Percentiles rank a stretch among this genome's conserved stretches.
phyloP scores from a whole-genome alignment of 2,329 filamentous ascomycete genomes.

The Aureobasidium sp. region DNA sequence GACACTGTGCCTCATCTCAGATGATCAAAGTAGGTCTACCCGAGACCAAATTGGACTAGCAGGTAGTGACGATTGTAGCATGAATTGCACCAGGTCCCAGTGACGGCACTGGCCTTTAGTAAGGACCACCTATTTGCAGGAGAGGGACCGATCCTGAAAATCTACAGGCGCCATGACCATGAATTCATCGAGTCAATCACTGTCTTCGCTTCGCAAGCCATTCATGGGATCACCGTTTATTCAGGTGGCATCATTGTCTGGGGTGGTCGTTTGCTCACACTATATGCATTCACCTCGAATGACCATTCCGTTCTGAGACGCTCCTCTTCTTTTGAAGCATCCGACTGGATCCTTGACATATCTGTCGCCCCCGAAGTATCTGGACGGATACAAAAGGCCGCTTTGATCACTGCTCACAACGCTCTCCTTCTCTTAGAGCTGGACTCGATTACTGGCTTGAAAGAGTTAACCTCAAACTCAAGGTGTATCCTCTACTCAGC shows the following conservation, averaged over 20 bases:
- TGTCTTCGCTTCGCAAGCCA: constrained; percentile 61
- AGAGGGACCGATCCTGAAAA: constrained; percentile 37
- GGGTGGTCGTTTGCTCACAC: constrained; percentile 55
- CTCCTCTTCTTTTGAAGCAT: neutral
- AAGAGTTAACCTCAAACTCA: constrained; percentile 44
- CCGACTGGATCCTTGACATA: constrained; percentile 73
- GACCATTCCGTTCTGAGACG: neutral
- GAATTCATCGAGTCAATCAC: constrained; percentile 29
- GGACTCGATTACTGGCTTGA: constrained; percentile 34
- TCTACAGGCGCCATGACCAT: constrained; percentile 29
- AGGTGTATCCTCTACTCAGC: constrained; percentile 86
- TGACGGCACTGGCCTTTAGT: constrained; percentile 39
- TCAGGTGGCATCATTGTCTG: constrained; percentile 52
- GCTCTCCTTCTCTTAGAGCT: constrained; percentile 48
- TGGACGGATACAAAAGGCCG: constrained; percentile 22
- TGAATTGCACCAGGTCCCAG: constrained; percentile 32
- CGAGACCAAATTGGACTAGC: neutral
- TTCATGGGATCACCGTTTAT: constrained; percentile 62
- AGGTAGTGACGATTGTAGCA: constrained; percentile 20
- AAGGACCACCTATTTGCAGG: constrained; percentile 34
- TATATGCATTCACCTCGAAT: neutral
- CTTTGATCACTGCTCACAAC: constrained; percentile 81
- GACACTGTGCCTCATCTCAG: neutral
- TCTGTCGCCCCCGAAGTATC: constrained; percentile 36
- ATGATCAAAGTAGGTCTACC: constrained; percentile 3